These are phyloP conservation scores for Anacardium occidentale DNA, from an alignment of 345 rosid species.

Conservation along the genomic window DNA sequence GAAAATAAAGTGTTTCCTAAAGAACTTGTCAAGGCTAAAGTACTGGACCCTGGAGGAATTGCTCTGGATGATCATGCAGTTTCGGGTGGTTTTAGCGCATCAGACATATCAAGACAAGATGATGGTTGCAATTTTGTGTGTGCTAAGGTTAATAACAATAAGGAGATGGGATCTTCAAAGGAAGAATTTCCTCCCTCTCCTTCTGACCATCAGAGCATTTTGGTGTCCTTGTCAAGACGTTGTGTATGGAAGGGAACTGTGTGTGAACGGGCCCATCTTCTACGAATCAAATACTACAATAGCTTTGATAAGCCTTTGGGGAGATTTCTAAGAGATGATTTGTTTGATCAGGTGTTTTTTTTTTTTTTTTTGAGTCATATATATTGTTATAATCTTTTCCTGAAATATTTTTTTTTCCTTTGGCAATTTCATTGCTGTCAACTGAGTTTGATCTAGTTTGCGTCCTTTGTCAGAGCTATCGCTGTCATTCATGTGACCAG, in stretches of 20 bases:
- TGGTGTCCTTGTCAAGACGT: constrained; percentile 90
- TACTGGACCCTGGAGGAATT: constrained; percentile 18
- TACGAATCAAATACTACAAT: constrained; percentile 92
- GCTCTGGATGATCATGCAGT: constrained; percentile 17
- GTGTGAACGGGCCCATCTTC: constrained; percentile 81
- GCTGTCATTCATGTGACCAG: constrained; percentile 79
- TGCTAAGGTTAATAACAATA: constrained; percentile 27
- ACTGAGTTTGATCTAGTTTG: constrained; percentile 15
- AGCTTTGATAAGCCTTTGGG: constrained; percentile 94
- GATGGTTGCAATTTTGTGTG: constrained; percentile 23
- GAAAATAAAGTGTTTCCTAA: constrained; percentile 33
- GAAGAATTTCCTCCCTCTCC: constrained; percentile 90
- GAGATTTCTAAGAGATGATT: constrained; percentile 76
- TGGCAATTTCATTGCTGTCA: background rate
- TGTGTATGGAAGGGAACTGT: constrained; percentile 94
- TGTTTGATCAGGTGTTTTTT: constrained; percentile 77
- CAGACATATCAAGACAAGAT: constrained; percentile 28
- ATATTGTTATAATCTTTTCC: constrained; percentile 6
- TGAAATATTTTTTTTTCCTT: background rate
- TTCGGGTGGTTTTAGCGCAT: constrained; percentile 20
- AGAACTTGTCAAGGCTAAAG: constrained; percentile 33
- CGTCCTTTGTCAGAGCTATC: constrained; percentile 47
- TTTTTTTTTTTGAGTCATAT: constrained; percentile 1
- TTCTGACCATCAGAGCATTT: constrained; percentile 93
- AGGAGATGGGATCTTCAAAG: constrained; percentile 54